Evolutionary conservation across 345 rosid genomes (phyloP), one percentile per base, ranked within the genome.

Genomic region (Boechera retrofracta): DNA sequence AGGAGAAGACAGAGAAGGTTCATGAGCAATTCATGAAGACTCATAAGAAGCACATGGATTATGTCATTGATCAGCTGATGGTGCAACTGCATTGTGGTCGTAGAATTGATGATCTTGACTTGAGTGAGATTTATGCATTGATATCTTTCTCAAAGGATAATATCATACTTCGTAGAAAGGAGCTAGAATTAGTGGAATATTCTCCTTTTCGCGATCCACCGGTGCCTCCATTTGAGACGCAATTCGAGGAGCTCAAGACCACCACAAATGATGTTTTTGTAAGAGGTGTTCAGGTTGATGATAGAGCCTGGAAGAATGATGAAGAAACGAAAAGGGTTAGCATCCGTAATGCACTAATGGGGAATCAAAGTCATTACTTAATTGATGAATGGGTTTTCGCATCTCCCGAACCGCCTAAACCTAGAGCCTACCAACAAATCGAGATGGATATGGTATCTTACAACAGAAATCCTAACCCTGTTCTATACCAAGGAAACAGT

Each of bases 381-480:
- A 39, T 67, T 61, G 79, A 68, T 41, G 16, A 39, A 61, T 75
- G 79, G 69, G 0, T 39, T 45, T 45, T 15, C 2, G 7, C 51
- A 5, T 15, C 18, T 15, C 18, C 51, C 2, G 2, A 13, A 45
- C 6, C 49, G 21, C 21, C 21, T 21, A 21, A 21, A 2, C 49
- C 51, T 45, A 5, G 51, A 45, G 15, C n/a, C 18, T 2, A 5
- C 51, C 51, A 45, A 45, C 0, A 5, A 6, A 15, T 45, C 51
- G 7, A 15, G 51, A 45, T 45, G 18, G 18, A n/a, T 15, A 0
- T 13, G 7, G 5, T 44, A 44, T 44, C 49, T 44, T 15, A 44
- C 15, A 41, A 41, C 15, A 11, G 9, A 38, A 38, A 38, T 4
- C 15, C 13, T 2, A 12, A 41, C 45, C 15, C 11, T 41, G 15